Percentiles rank a stretch among this genome's conserved stretches.
These are phyloP conservation scores for Eimeria acervulina DNA, from an alignment of 169 alveolate genomes.

Conservation along the genomic window DNA sequence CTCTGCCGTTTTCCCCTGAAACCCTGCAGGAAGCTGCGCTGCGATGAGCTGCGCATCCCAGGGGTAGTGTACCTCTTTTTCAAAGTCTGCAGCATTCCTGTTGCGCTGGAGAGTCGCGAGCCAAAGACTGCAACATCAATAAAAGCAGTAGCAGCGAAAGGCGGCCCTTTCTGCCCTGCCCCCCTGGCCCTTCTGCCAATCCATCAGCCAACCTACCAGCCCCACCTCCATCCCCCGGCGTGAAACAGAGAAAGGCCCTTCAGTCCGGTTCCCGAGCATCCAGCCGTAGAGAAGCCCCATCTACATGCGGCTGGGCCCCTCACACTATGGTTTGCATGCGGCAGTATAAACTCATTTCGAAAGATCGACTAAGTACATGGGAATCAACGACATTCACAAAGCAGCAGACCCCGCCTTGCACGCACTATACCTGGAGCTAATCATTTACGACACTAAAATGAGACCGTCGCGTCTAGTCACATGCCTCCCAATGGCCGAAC, in stretches of 20 bases:
- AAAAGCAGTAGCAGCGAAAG: slow-evolving; percentile 55
- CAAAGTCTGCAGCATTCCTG: slow-evolving; percentile 72
- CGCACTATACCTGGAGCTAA: neutral
- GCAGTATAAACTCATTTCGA: neutral
- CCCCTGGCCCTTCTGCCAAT: neutral
- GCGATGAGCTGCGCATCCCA: slow-evolving; percentile 11
- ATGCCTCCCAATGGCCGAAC: neutral
- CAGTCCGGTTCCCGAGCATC: neutral
- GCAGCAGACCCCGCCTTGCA: neutral
- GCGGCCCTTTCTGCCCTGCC: slow-evolving; percentile 36
- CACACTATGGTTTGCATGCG: neutral
- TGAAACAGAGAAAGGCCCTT: neutral
- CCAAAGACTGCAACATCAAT: slow-evolving; percentile 81
- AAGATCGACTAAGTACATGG: neutral
- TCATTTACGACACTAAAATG: neutral
- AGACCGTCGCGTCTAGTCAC: neutral
- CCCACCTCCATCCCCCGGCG: neutral
- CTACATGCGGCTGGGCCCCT: neutral
- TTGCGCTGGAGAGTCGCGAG: slow-evolving; percentile 81
- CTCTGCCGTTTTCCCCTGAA: slow-evolving; percentile 10
- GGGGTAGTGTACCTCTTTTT: slow-evolving; percentile 80
- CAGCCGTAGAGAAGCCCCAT: neutral
- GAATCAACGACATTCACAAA: neutral
- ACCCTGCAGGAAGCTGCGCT: slow-evolving; percentile 41
- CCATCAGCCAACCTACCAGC: slow-evolving; percentile 7